Evolutionary conservation across 2,329 filamentous ascomycete genomes (phyloP).

Genomic region (Boeremia exigua): DNA sequence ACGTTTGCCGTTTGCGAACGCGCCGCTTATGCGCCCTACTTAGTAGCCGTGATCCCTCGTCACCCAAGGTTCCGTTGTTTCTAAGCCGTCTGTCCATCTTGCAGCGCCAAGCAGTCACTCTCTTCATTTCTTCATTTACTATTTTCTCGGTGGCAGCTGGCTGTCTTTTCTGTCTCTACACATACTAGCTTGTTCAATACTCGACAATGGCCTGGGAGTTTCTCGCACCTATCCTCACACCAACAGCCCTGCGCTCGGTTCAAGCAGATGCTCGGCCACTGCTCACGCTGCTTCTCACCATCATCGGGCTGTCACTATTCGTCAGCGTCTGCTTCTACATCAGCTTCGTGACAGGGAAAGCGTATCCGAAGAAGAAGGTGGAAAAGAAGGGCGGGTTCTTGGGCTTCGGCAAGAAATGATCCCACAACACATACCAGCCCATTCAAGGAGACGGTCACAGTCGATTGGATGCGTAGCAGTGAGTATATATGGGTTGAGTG

Average conservation of each 20-base stretch:
- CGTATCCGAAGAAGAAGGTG: constrained; percentile 36
- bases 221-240: constrained; percentile 42
- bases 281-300: constrained; percentile 79
- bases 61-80: constrained; percentile 16
- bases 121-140: constrained; percentile 15
- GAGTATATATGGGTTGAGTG: neutral
- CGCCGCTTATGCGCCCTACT: constrained; percentile 26
- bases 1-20: constrained; percentile 32
- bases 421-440: neutral
- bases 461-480: neutral
- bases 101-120: constrained; percentile 16
- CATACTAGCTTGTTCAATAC: neutral
- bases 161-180: constrained; percentile 19
- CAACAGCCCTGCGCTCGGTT: constrained; percentile 40
- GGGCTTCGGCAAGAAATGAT: constrained; percentile 30
- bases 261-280: constrained; percentile 75
- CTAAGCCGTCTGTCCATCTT: constrained; percentile 7
- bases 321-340: constrained; percentile 36
- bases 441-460: neutral
- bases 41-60: constrained; percentile 18
- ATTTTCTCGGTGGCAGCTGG: constrained; percentile 26
- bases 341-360: constrained; percentile 38
- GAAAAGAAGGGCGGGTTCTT: constrained; percentile 34
- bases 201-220: constrained; percentile 35
- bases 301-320: constrained; percentile 66